Evolutionary conservation across 2,329 filamentous ascomycete genomes (phyloP), one percentile per base, ranked within the genome.

Genomic region (Blastomyces gilchristii): DNA sequence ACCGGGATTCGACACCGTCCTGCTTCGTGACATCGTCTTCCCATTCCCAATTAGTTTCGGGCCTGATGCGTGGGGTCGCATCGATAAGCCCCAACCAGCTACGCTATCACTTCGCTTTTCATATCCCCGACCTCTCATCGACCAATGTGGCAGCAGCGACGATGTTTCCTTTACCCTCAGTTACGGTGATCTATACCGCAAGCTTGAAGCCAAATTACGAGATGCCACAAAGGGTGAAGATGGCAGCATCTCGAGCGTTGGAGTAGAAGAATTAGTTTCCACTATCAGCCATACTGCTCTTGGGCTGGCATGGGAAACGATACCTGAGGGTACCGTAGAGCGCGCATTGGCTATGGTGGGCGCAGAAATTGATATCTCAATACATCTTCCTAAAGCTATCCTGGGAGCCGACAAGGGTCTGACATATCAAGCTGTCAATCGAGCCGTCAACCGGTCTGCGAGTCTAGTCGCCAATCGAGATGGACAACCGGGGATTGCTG

Each of bases 141-240:
- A 73, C 1, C 43, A 50, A 16, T 76, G 79, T 8, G 77, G 77
- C 1, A 70, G 71, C 37, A 71, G 73, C 41, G 79, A 81, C 63
- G 74, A 80, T 64, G 76, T 80, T 62, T 75, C 73, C 14, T 69
- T 76, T 14, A 79, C 78, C 0, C 69, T 81, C 28, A 77, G 79
- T 66, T 81, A 81, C 68, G 78, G 79, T 45, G 78, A 77, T 64
- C 71, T 80, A 22, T 80, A 76, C 68, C 76, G 77, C 45, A 73
- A 71, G 9, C 67, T 80, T 49, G 72, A 75, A 49, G 64, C 68
- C n/a, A 71, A 72, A 47, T 67, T 76, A 43, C 70, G 68, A 14
- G 37, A 12, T 39, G 16, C 22, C 3, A 37, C 28, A 22, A 49
- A 16, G 34, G 14, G 22, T 4, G 43, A 49, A 9, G 57, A 58